Conservation (phyloP, 768 basidiomycete species). For the Thelephora ganbajun region DNA sequence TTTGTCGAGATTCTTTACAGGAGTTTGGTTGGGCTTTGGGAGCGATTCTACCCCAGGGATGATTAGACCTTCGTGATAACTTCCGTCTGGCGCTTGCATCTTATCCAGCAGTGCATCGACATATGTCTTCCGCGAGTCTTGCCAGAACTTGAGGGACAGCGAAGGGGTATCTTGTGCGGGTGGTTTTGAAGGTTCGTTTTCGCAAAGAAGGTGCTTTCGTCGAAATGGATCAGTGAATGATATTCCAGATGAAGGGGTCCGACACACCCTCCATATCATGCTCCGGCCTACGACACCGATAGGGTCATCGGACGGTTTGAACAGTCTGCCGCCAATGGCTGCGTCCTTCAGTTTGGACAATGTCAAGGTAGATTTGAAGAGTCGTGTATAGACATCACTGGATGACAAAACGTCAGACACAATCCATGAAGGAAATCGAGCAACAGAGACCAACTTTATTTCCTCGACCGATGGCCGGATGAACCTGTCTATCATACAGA, state of each 20-base stretch:
- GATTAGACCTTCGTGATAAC: slow-evolving; percentile 55
- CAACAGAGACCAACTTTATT: slow-evolving; percentile 20
- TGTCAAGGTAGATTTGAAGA: slow-evolving; percentile 38
- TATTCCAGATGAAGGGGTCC: background rate
- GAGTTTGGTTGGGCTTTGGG: slow-evolving; percentile 12
- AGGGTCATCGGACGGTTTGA: slow-evolving; percentile 25
- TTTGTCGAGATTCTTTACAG: slow-evolving; percentile 36
- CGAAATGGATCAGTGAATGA: background rate
- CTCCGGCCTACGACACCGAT: slow-evolving; percentile 60
- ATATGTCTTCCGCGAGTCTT: slow-evolving; percentile 41
- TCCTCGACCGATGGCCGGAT: slow-evolving; percentile 15
- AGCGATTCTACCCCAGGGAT: slow-evolving; percentile 34
- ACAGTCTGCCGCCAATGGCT: slow-evolving; percentile 45
- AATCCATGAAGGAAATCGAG: slow-evolving; percentile 11
- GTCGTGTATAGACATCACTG: slow-evolving; percentile 28
- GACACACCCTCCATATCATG: slow-evolving; percentile 69
- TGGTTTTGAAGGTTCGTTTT: slow-evolving; percentile 48
- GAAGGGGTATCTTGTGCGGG: slow-evolving; percentile 22
- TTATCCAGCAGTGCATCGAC: slow-evolving; percentile 45
- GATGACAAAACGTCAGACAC: slow-evolving; percentile 5
- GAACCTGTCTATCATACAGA: slow-evolving; percentile 11
- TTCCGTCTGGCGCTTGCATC: slow-evolving; percentile 78
- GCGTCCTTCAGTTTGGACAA: slow-evolving; percentile 57
- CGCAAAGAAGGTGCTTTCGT: slow-evolving; percentile 52
- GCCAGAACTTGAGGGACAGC: slow-evolving; percentile 22